Percentiles rank a stretch among this genome's conserved stretches.
These are phyloP conservation scores for Fagopyrum homotropicum DNA, from an alignment of 148 eudicot genomes.

Conservation along the genomic window DNA sequence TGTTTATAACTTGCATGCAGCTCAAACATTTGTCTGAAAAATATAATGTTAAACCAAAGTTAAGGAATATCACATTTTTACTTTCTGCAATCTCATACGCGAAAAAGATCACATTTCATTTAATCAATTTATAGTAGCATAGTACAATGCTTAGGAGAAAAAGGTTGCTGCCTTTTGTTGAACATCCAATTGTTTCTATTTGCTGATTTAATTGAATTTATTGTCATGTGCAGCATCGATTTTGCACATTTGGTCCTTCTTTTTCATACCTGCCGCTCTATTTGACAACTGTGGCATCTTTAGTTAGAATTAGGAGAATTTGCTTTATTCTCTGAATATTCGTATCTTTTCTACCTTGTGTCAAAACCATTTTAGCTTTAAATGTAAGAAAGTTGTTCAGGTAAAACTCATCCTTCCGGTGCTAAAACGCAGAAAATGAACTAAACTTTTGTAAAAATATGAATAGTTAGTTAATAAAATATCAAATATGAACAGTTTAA, in stretches of 20 bases:
- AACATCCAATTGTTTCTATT: not conserved
- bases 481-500: too few relatives aligned
- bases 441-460: too few relatives aligned
- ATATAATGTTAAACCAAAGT: not conserved
- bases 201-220: not conserved
- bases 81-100: not conserved
- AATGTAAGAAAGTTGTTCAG: too few relatives aligned
- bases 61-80: not conserved
- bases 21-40: not conserved
- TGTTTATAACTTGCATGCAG: not conserved
- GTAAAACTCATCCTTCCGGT: too few relatives aligned
- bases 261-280: not conserved
- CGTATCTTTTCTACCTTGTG: not conserved
- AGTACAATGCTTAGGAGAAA: not conserved
- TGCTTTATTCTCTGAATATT: not conserved
- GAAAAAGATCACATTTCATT: not conserved
- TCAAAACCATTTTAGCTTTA: not conserved
- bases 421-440: too few relatives aligned
- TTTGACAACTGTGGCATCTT: not conserved
- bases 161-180: not conserved
- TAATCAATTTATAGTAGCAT: not conserved
- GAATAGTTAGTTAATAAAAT: too few relatives aligned
- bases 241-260: not conserved
- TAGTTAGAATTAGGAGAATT: not conserved
- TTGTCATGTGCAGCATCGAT: not conserved